Conservation (phyloP, 306 rosid species). For the Pueraria montana region DNA sequence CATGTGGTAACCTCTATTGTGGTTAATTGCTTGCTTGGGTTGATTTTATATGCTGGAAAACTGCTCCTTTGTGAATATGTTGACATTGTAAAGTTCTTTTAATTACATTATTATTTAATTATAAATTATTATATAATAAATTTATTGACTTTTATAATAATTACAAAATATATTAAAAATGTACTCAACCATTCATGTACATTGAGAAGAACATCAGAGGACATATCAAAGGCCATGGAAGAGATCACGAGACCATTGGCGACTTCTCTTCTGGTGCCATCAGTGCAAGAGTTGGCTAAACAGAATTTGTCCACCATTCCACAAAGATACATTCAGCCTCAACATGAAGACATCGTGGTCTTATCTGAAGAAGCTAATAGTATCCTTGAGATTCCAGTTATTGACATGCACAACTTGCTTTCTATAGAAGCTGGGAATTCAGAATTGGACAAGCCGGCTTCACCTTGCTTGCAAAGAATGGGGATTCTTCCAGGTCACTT, state of each 20-base stretch:
- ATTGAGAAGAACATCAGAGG: too few relatives aligned
- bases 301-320: slow-evolving; percentile 31
- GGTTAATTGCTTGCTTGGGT: too few relatives aligned
- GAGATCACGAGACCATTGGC: slow-evolving; percentile 15
- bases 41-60: too few relatives aligned
- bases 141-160: too few relatives aligned
- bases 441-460: slow-evolving; percentile 54
- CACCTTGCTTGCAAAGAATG: slow-evolving; percentile 53
- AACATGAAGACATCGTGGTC: neutral
- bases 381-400: slow-evolving; percentile 45
- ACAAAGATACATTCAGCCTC: slow-evolving; percentile 45
- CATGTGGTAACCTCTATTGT: too few relatives aligned
- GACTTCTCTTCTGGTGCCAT: slow-evolving; percentile 50
- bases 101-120: too few relatives aligned
- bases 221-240: slow-evolving; percentile 30
- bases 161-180: too few relatives aligned
- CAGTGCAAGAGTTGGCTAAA: slow-evolving; percentile 52
- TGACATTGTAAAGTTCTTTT: too few relatives aligned
- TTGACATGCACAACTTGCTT: slow-evolving; percentile 45
- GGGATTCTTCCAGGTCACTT: slow-evolving; percentile 55
- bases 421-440: slow-evolving; percentile 1
- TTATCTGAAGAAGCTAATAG: neutral
- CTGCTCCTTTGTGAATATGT: too few relatives aligned
- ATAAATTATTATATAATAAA: too few relatives aligned
- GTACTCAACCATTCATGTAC: too few relatives aligned